Base-by-base conservation (phyloP, 1,139 yeast genomes). In the Scheffersomyces titani region DNA sequence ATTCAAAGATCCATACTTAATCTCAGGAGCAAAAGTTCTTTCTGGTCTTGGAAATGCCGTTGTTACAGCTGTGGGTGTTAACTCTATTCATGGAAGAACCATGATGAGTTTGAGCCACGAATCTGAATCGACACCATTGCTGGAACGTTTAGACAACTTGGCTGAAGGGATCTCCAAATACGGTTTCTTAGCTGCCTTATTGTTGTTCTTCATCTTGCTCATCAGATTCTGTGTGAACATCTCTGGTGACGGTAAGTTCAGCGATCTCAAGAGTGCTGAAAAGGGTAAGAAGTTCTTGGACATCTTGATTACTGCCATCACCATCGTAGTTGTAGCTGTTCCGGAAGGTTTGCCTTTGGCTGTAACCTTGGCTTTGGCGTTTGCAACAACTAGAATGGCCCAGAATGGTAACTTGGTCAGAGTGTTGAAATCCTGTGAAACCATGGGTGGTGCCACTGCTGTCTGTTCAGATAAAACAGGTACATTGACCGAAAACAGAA, bases 361-460 rank as follows among this genome's bases (percentile, higher is more conserved):
- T 0, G 99, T 94, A 22, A 94, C 99, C 0, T 80, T 94, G 54
- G 97, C 99, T 0, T 81, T 94, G 65, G 99, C 99, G 0, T 94
- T 94, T 78, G 99, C 99, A 2, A 94, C 99, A 3, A 93, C 97
- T 11, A 84, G 98, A 74, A 94, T 94, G 99, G 93, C 97, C 24
- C 91, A 90, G 71, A 97, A 94, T 71, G 97, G 97, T 65, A 94
- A 94, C 70, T 79, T 94, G 67, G 99, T 94, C n/a, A 85, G 99
- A 65, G 97, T 92, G 6, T 81, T 94, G 64, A 88, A 88, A 67
- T 89, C 97, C 52, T 94, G 99, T 82, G 99, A 94, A 74, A 94
- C 97, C 18, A 94, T 94, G 99, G 99, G 99, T 52, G 93, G 97
- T 51, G 99, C 98, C 2, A 94, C 99, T 16, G 94, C 98, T 3